Conservation (phyloP, 768 basidiomycete species). For the Fibroporia radiculosa region DNA sequence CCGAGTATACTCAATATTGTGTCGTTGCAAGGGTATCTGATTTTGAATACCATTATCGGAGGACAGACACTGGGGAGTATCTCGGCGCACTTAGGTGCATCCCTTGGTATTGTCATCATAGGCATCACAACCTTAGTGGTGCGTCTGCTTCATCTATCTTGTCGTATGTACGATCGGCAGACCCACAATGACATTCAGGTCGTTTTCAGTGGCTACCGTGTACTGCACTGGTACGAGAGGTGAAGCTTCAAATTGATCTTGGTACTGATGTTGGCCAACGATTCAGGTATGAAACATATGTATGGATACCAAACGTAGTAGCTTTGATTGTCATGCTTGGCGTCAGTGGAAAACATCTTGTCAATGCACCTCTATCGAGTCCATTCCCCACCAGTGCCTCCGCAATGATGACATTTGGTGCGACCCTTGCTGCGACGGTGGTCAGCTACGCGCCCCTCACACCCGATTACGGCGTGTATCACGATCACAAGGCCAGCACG, state of each 20-base stretch:
- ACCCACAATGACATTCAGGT: background rate
- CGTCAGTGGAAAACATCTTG: slow-evolving; percentile 28
- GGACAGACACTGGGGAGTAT: slow-evolving; percentile 40
- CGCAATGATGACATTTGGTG: slow-evolving; percentile 34
- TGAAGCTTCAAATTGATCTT: too few species aligned
- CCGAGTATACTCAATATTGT: slow-evolving; percentile 34
- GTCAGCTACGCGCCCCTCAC: slow-evolving; percentile 34
- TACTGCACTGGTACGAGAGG: slow-evolving; percentile 29
- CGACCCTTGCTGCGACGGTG: slow-evolving; percentile 35
- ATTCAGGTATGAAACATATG: slow-evolving; percentile 29
- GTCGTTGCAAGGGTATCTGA: slow-evolving; percentile 38
- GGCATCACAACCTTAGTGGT: slow-evolving; percentile 29
- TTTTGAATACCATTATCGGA: slow-evolving; percentile 41
- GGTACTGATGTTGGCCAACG: too few species aligned
- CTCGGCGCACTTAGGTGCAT: slow-evolving; percentile 17
- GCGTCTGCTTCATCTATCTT: background rate
- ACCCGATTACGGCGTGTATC: slow-evolving; percentile 45
- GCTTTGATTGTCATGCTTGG: slow-evolving; percentile 31
- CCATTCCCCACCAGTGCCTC: slow-evolving; percentile 23
- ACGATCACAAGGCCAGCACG: slow-evolving; percentile 23
- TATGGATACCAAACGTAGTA: slow-evolving; percentile 33
- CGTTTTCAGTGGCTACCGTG: slow-evolving; percentile 13
- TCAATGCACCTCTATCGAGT: slow-evolving; percentile 11
- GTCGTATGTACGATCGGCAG: background rate
- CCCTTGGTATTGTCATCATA: slow-evolving; percentile 38